Evolutionary conservation across 1,284 basidiomycete genomes (phyloP).

Genomic region (Schizopora paradoxa): DNA sequence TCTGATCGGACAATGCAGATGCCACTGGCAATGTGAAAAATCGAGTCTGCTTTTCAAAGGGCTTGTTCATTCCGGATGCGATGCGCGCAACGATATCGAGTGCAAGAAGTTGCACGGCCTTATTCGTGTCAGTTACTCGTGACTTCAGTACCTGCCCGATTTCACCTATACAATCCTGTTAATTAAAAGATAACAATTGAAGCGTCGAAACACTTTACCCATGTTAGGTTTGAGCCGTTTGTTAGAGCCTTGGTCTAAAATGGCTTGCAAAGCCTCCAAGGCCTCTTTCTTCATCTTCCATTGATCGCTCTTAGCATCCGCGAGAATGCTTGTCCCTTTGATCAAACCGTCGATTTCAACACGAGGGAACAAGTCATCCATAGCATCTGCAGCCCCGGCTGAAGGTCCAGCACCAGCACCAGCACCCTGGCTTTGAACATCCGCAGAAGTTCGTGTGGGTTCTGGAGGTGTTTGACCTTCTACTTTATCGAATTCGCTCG

Average conservation of each 20-base stretch:
- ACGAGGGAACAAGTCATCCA: constrained; percentile 93
- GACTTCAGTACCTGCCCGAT: constrained; percentile 86
- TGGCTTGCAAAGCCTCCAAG: constrained; percentile 77
- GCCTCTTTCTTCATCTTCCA: constrained; percentile 99
- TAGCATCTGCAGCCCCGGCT: constrained; percentile 53
- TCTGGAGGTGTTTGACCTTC: constrained; percentile 76
- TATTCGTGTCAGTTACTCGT: constrained; percentile 89
- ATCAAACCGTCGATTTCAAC: constrained; percentile 90
- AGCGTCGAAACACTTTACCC: too few species aligned
- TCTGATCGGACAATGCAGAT: constrained; percentile 89
- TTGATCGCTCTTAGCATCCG: constrained; percentile 83
- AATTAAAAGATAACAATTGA: constrained; percentile 23
- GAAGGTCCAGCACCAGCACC: constrained; percentile 31
- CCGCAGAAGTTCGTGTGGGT: constrained; percentile 72
- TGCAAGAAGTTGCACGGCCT: constrained; percentile 87
- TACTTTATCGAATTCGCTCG: constrained; percentile 92
- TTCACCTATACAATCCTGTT: constrained; percentile 55
- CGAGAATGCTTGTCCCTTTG: constrained; percentile 77
- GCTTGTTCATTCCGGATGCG: constrained; percentile 90
- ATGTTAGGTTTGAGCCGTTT: constrained; percentile 88
- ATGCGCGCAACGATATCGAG: constrained; percentile 89
- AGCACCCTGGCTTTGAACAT: constrained; percentile 52
- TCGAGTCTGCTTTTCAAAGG: constrained; percentile 87
- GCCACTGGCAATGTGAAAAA: constrained; percentile 76
- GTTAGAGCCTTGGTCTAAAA: constrained; percentile 87